Evolutionary conservation across 1,284 basidiomycete species (phyloP), one percentile per base, ranked within the genome.

Genomic region (Golubevia sp.): DNA sequence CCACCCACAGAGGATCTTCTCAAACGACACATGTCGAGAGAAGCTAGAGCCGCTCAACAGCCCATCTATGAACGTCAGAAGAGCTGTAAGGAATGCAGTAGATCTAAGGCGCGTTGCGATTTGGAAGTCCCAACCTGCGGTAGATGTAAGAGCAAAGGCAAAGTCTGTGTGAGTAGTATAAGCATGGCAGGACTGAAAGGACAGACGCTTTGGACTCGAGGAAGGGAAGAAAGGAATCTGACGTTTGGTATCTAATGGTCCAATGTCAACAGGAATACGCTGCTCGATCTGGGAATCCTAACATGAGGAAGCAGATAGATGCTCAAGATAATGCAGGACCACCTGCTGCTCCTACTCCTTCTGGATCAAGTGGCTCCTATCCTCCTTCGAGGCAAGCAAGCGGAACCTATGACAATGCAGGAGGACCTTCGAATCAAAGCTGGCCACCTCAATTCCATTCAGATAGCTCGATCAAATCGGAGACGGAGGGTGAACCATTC

Each of bases 71-170:
- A 76, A 54, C 64, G 76, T 20, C 76, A 78, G 44, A 78, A 78
- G 67, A 70, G 67, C 58, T 78, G 76, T 57, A 70, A 71, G 52
- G 74, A 76, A 52, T 78, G 76, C 58, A 73, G 74, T 2, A 54
- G 69, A 7, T 72, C 69, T 58, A 78, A 78, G 61, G 76, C 76
- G 23, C 61, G 76, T 27, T 78, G 76, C 58, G 76, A 78, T 56
- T 67, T 78, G 52, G 76, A 78, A 26, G 74, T 78, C 0, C 76
- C 76, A 6, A 61, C 72, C 1, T 78, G 76, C 54, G 74, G 76
- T 18, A 67, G 76, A 58, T 78, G 76, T 53, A 64, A 71, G 20
- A 58, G 62, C n/a, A 60, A 75, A 44, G 68, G 68, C n/a, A 78
- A 78, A 52, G 65, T 61, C 38, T 78, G 76, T 63, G 64, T 67